Evolutionary conservation across 345 rosid genomes (phyloP), one percentile per base, ranked within the genome.

Genomic region (Heritiera fomes): DNA sequence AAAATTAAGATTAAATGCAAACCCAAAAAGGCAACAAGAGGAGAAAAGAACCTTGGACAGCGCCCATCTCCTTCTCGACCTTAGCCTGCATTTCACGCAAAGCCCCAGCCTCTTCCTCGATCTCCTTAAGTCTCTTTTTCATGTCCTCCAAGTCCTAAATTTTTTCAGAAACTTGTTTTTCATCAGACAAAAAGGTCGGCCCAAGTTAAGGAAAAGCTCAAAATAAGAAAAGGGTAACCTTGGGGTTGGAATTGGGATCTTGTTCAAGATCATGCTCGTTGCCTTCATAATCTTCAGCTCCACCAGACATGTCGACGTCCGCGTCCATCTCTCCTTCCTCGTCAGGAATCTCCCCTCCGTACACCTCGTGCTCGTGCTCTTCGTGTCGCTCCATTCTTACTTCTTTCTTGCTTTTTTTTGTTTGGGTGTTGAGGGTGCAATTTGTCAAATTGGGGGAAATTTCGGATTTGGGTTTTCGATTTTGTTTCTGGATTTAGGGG

Each of bases 51-150:
- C 98, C 99, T 94, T 91, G 99, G 58, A 81, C 93, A 85, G 98
- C 84, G 28, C 95, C 98, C 99, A 96, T 94, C 88, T 96, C 99
- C 78, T 96, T 94, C 94, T 96, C 99, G 81, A 92, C 98, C 83
- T 96, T 96, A 75, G 99, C 97, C 88, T 96, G 99, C 98, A 96
- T 91, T 84, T 96, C 98, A 28, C 99, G 99, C 61, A 96, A 92
- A 80, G 99, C 98, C 7, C 97, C 91, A 43, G 99, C 98, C 87
- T 96, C 99, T 74, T 96, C 98, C 71, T 96, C 98, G 67, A 96
- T 96, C 88, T 96, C 98, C 83, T 90, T 94, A 75, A 96, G 87
- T 73, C 99, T 88, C 82, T 87, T 96, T 90, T 92, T 96, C 99
- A 94, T 96, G 56, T 96, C 98, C 89, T 96, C 99, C 87, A 96